Evolutionary conservation across 2,329 filamentous ascomycete species (phyloP).

Genomic region (Ceratocystis cubensis): DNA sequence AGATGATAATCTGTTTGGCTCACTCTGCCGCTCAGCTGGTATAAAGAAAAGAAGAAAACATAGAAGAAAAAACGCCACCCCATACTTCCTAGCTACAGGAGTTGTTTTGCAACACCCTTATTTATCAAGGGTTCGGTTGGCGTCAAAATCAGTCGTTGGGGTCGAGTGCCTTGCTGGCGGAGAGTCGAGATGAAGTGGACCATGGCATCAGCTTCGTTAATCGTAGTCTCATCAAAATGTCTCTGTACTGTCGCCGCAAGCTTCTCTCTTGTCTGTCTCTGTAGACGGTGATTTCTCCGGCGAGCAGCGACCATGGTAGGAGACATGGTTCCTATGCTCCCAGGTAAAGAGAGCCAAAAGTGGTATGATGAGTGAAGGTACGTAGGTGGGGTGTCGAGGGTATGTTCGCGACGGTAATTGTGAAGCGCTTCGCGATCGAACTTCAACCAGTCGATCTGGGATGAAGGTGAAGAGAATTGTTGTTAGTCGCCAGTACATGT

Average conservation of each 20-base stretch:
- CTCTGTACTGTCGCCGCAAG: constrained; percentile 62
- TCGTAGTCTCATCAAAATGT: constrained; percentile 68
- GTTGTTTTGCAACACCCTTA: not conserved
- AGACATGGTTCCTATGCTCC: constrained; percentile 56
- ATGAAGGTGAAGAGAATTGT: not conserved
- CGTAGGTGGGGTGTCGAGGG: constrained; percentile 55
- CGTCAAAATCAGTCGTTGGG: constrained; percentile 12
- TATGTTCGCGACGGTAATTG: constrained; percentile 61
- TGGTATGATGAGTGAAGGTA: constrained; percentile 50
- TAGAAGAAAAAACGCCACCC: not conserved
- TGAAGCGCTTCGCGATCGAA: constrained; percentile 58
- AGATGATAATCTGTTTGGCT: constrained; percentile 17
- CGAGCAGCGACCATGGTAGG: constrained; percentile 55
- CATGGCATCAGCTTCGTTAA: constrained; percentile 72
- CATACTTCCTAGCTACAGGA: not conserved
- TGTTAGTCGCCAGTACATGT: not conserved
- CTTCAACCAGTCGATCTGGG: constrained; percentile 51
- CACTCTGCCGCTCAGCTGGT: constrained; percentile 12
- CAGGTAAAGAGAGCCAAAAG: constrained; percentile 46
- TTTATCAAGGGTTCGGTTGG: constrained; percentile 18
- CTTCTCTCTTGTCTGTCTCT: constrained; percentile 49
- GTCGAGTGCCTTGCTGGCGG: constrained; percentile 25
- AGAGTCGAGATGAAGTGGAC: constrained; percentile 67
- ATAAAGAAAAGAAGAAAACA: not conserved
- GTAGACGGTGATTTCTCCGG: constrained; percentile 40